Evolutionary conservation across 805 yeast species (phyloP).

Genomic region (Hanseniaspora thailandica): DNA sequence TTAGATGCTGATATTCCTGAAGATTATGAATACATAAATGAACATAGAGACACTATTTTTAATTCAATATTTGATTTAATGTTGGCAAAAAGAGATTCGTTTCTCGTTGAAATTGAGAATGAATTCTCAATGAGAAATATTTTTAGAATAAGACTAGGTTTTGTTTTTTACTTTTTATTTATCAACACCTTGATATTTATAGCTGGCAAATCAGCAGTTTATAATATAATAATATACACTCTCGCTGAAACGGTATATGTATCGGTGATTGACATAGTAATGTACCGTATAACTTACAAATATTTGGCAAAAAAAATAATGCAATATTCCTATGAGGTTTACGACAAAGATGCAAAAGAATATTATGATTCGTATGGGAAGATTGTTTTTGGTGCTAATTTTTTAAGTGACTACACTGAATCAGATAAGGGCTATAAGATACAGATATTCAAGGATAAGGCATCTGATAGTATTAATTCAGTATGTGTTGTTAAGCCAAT

Average conservation of each 20-base stretch:
- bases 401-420: background rate
- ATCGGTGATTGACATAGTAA: background rate
- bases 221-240: background rate
- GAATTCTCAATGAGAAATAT: background rate
- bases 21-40: background rate
- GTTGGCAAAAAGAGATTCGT: constrained; percentile 1
- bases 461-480: background rate
- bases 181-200: background rate
- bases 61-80: background rate
- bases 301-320: background rate
- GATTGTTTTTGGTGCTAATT: background rate
- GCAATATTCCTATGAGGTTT: background rate
- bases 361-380: constrained; percentile 1
- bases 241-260: background rate
- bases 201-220: background rate
- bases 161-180: background rate
- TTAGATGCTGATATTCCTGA: background rate
- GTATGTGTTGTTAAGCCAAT: constrained; percentile 7
- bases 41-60: background rate
- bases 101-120: background rate
- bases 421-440: background rate
- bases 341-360: constrained; percentile 5
- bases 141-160: background rate
- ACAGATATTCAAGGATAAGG: constrained; percentile 3
- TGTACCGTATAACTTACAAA: background rate